Evolutionary conservation across 805 yeast species (phyloP).

Genomic region (Lipomyces spencermartinsiae): DNA sequence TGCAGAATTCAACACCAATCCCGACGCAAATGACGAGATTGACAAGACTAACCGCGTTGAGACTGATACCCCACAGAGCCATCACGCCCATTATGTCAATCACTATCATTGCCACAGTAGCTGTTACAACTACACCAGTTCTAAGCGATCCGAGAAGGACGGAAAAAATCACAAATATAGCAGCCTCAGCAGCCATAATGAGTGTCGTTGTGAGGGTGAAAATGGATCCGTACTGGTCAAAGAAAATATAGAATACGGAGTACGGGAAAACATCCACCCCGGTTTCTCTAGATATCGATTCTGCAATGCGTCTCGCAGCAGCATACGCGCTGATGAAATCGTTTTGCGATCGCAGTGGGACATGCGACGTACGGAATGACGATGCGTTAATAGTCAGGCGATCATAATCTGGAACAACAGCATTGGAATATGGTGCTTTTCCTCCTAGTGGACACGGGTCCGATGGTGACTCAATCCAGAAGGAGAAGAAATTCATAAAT

Average conservation of each 20-base stretch:
- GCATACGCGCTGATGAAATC: constrained; percentile 84
- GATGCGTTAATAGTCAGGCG: constrained; percentile 57
- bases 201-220: constrained; percentile 62
- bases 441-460: constrained; percentile 96
- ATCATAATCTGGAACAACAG: constrained; percentile 56
- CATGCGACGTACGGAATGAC: constrained; percentile 80
- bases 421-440: constrained; percentile 81
- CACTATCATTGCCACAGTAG: constrained; percentile 68
- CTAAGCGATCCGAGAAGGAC: constrained; percentile 69
- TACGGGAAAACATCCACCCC: constrained; percentile 78
- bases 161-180: constrained; percentile 61
- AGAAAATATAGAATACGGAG: constrained; percentile 90
- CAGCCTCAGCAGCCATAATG: constrained; percentile 57
- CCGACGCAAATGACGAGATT: constrained; percentile 93
- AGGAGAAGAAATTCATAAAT: constrained; percentile 71
- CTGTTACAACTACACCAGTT: constrained; percentile 62
- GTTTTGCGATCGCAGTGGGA: constrained; percentile 76
- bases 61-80: constrained; percentile 73
- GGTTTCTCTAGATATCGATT: constrained; percentile 51
- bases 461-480: constrained; percentile 85
- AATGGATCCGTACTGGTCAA: constrained; percentile 82
- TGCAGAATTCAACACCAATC: constrained; percentile 89
- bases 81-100: constrained; percentile 80
- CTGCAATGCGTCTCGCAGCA: constrained; percentile 69
- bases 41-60: constrained; percentile 89